phyloP scores from a whole-genome alignment of 257 asterid species.

The Nicotiana undulata region DNA sequence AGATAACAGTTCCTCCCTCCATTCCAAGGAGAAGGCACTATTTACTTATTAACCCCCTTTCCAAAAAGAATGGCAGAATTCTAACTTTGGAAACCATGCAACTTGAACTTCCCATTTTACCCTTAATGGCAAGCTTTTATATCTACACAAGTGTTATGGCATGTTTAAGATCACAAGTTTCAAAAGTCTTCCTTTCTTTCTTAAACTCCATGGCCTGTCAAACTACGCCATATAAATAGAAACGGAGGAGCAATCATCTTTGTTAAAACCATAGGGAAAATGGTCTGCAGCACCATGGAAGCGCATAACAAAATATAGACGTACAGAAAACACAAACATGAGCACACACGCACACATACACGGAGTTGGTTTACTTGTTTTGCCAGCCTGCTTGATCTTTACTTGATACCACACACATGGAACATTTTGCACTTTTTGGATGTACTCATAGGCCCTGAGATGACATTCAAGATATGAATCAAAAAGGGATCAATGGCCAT shows the following conservation, averaged over 20 bases:
- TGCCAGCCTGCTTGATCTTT: slow-evolving; percentile 71
- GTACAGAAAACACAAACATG: neutral
- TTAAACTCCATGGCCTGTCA: too few species aligned
- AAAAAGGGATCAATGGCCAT: slow-evolving; percentile 5
- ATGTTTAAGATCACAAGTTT: too few species aligned
- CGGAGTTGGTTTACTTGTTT: slow-evolving; percentile 37
- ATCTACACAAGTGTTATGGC: too few species aligned
- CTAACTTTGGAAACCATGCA: too few species aligned
- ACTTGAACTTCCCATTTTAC: too few species aligned
- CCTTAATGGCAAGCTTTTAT: too few species aligned
- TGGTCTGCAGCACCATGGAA: neutral
- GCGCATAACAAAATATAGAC: neutral
- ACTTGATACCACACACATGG: slow-evolving; percentile 74
- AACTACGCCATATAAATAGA: too few species aligned
- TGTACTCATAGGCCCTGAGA: slow-evolving; percentile 85
- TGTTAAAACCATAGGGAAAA: neutral
- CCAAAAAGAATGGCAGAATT: too few species aligned
- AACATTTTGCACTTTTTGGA: slow-evolving; percentile 50
- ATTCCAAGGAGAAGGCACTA: too few species aligned
- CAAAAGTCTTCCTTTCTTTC: too few species aligned
- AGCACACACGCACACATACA: neutral
- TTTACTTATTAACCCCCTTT: too few species aligned
- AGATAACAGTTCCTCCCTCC: neutral
- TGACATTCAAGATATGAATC: slow-evolving; percentile 24
- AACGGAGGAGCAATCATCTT: neutral